These are phyloP conservation scores for Yamadazyma dushanensis DNA, from an alignment of 1,139 yeast species.

Conservation along the genomic window DNA sequence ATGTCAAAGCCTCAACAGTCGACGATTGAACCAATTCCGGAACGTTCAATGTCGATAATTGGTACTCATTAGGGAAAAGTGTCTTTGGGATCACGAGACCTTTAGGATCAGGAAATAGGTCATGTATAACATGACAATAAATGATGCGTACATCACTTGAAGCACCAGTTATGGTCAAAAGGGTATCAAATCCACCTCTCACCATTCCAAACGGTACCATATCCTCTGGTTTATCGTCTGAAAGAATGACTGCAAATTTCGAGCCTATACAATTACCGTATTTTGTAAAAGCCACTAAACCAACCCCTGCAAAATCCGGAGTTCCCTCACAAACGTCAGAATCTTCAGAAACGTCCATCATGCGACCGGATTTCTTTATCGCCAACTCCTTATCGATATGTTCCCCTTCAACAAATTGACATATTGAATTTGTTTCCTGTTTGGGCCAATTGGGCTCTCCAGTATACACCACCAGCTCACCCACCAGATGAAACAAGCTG, in stretches of 20 bases:
- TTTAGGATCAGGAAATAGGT: slow-evolving; percentile 48
- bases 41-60: slow-evolving; percentile 11
- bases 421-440: slow-evolving; percentile 10
- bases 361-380: too few species aligned
- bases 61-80: slow-evolving; percentile 12
- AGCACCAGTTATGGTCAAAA: slow-evolving; percentile 41
- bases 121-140: slow-evolving; percentile 51
- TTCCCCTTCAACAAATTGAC: slow-evolving; percentile 12
- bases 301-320: too few species aligned
- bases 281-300: slow-evolving; percentile 37
- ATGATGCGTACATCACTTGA: slow-evolving; percentile 57
- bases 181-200: slow-evolving; percentile 49
- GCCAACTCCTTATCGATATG: too few species aligned
- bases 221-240: slow-evolving; percentile 1
- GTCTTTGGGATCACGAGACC: slow-evolving; percentile 6
- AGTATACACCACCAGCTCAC: slow-evolving; percentile 36
- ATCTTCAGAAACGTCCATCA: too few species aligned
- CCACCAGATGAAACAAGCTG: slow-evolving; percentile 46
- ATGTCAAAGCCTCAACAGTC: slow-evolving; percentile 45
- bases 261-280: slow-evolving; percentile 25
- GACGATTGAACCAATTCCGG: slow-evolving; percentile 10
- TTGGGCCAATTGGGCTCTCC: slow-evolving; percentile 53
- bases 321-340: too few species aligned
- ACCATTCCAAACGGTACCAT: slow-evolving; percentile 49
- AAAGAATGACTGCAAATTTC: slow-evolving; percentile 27